phyloP scores from a whole-genome alignment of 2,329 filamentous ascomycete species.

The Westerdykella sp. region DNA sequence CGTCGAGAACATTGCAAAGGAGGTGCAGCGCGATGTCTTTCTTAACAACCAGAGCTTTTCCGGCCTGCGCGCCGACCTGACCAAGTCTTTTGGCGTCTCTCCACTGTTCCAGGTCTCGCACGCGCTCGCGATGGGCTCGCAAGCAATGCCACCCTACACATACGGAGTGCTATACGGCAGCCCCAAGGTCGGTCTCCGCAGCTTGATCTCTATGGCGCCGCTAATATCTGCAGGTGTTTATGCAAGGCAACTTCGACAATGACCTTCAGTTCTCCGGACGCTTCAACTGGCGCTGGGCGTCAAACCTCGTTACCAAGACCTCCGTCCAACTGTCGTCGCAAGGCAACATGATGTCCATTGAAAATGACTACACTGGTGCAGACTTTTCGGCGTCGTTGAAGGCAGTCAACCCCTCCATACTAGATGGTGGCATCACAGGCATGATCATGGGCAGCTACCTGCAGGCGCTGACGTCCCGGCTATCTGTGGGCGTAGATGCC shows the following conservation, averaged over 20 bases:
- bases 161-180: constrained; percentile 93
- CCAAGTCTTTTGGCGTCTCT: constrained; percentile 88
- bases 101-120: constrained; percentile 97
- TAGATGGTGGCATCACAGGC: constrained; percentile 88
- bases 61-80: constrained; percentile 90
- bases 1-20: constrained; percentile 79
- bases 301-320: constrained; percentile 75
- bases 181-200: constrained; percentile 62
- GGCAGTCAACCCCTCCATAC: constrained; percentile 86
- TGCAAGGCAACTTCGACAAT: constrained; percentile 93
- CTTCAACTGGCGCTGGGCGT: constrained; percentile 88
- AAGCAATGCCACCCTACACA: constrained; percentile 87
- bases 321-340: constrained; percentile 77
- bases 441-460: constrained; percentile 96
- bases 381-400: constrained; percentile 94
- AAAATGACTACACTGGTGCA: constrained; percentile 88
- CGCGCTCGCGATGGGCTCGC: constrained; percentile 86
- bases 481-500: constrained; percentile 83
- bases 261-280: constrained; percentile 80
- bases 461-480: constrained; percentile 79
- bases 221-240: constrained; percentile 63
- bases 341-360: constrained; percentile 87
- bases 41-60: constrained; percentile 96
- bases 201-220: constrained; percentile 1
- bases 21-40: constrained; percentile 94